Evolutionary conservation across 176 grass and related monocot species (phyloP), one percentile per base, ranked within the genome.

Genomic region (Saccharum officinarum): DNA sequence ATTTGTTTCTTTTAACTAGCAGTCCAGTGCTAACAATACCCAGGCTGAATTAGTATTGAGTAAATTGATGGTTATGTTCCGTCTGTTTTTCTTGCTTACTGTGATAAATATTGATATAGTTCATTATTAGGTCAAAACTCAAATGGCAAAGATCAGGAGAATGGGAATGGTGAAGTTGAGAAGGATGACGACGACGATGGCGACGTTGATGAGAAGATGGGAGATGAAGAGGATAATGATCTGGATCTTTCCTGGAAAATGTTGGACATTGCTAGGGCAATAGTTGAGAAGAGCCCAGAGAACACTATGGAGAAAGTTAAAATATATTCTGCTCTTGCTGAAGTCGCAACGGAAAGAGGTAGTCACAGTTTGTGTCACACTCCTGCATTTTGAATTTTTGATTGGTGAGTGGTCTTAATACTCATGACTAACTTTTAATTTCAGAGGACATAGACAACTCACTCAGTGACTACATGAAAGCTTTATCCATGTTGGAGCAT

Each of bases 261-360:
- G 91, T 86, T n/a, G n/a, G n/a, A n/a, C n/a, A n/a, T n/a, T n/a
- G n/a, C n/a, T n/a, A n/a, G n/a, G n/a, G n/a, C n/a, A n/a, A n/a
- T n/a, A n/a, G n/a, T n/a, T 86, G 97, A 99, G 81, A 91, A 94
- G 72, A 85, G 18, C 70, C 67, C 84, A 67, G 93, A 87, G 12
- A 88, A 92, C 75, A 91, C 84, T 40, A 10, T 99, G 30, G 94
- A 91, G 84, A 96, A 99, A 92, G 94, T 92, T 47, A 99, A 99
- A 66, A 91, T 96, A 20, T 99, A 80, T 67, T 89, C 92, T 80
- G 92, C 94, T 84, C 84, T 99, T 10, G 97, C 85, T 26, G 93
- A 96, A 92, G 97, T 94, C 38, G 91, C 93, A 45, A 84, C 96
- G 88, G 97, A 99, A 94, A 96, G 93, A 96, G 93, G 97, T 99